A percentile compares a stretch with the other conserved stretches of the same genome.
Conservation (phyloP, 2,329 filamentous ascomycete genomes). For the Fusarium subtropicale region DNA sequence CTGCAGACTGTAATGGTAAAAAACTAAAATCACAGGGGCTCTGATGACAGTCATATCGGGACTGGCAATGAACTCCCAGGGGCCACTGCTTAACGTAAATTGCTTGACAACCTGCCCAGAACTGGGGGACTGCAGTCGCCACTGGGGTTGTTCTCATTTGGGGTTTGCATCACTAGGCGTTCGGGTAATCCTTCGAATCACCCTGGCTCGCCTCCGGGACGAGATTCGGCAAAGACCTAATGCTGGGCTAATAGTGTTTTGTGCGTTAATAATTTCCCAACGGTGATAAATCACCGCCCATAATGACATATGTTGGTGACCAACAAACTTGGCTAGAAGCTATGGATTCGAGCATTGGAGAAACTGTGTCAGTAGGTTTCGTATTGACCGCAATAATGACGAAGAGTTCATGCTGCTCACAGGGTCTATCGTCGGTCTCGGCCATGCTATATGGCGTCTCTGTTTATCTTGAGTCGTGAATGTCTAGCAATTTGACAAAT, state of each 20-base stretch:
- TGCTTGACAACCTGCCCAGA: not conserved
- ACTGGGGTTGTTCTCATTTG: conserved; percentile 22
- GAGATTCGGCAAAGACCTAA: no score
- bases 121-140: conserved; percentile 20
- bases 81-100: conserved; percentile 24
- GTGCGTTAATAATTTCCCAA: not conserved
- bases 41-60: conserved; percentile 29
- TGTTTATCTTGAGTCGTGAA: not conserved
- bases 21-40: conserved; percentile 9
- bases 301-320: not conserved
- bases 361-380: not conserved
- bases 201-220: not conserved
- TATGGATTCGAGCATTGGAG: not conserved
- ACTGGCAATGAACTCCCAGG: conserved; percentile 18
- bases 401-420: not conserved
- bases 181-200: not conserved
- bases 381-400: not conserved
- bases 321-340: not conserved
- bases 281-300: not conserved
- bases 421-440: not conserved
- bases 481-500: not conserved
- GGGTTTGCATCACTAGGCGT: not conserved
- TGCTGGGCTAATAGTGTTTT: not conserved
- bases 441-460: not conserved
- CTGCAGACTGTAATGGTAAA: conserved; percentile 2